phyloP scores from a whole-genome alignment of 2,329 filamentous ascomycete species.

The Pochonia chlamydosporia region DNA sequence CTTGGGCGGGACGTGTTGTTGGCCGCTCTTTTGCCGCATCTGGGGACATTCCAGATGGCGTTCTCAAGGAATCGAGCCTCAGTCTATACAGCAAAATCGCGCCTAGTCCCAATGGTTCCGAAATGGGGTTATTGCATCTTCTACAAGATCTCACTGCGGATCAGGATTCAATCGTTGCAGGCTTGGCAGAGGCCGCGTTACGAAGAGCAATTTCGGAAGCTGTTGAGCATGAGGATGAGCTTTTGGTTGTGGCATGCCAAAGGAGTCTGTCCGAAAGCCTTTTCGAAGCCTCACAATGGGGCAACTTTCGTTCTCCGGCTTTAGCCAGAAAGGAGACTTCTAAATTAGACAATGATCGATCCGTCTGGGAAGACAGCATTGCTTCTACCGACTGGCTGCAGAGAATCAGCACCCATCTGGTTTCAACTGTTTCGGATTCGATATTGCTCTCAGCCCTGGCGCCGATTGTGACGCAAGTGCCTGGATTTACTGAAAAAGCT shows the following conservation, averaged over 20 bases:
- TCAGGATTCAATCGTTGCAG: constrained; percentile 48
- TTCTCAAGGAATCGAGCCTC: constrained; percentile 55
- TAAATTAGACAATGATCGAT: constrained; percentile 12
- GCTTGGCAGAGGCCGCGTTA: constrained; percentile 55
- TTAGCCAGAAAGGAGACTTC: constrained; percentile 36
- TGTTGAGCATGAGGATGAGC: constrained; percentile 37
- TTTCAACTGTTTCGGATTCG: constrained; percentile 52
- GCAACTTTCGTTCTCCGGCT: constrained; percentile 46
- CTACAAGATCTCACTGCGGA: constrained; percentile 57
- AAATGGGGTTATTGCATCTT: constrained; percentile 55
- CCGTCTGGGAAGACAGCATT: constrained; percentile 31
- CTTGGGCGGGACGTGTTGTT: constrained; percentile 81
- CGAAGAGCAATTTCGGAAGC: constrained; percentile 52
- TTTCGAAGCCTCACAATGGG: constrained; percentile 51
- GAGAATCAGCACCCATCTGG: constrained; percentile 55
- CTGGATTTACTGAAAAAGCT: constrained; percentile 64
- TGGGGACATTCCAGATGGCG: constrained; percentile 57
- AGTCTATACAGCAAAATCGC: constrained; percentile 42
- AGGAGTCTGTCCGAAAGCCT: constrained; percentile 46
- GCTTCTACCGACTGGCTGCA: constrained; percentile 53
- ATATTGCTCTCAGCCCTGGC: constrained; percentile 64
- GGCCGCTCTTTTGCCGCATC: constrained; percentile 78
- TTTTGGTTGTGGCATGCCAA: constrained; percentile 44
- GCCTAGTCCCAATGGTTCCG: constrained; percentile 49
- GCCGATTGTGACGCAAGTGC: constrained; percentile 58